Percentiles rank a stretch among this genome's conserved stretches.
phyloP scores from a whole-genome alignment of 169 alveolate species.

The Ichthyophthirius multifiliis region DNA sequence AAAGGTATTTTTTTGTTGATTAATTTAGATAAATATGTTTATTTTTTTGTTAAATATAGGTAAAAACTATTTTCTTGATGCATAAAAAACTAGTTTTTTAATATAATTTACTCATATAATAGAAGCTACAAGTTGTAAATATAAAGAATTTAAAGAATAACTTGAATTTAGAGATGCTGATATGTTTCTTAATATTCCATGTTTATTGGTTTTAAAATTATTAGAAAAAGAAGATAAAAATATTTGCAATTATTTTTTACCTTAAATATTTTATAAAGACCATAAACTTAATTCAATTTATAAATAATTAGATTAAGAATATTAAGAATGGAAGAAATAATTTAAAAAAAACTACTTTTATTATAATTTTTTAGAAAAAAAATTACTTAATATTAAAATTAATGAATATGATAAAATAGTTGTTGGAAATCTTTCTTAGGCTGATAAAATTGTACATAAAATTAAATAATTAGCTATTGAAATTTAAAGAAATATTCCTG shows the following conservation, averaged over 20 bases:
- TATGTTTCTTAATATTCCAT: constrained; percentile 68
- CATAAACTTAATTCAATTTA: constrained; percentile 22
- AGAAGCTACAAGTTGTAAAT: constrained; percentile 59
- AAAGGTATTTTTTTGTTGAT: constrained; percentile 55
- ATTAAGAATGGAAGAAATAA: constrained; percentile 38
- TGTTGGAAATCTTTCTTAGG: constrained; percentile 15
- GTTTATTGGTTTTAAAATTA: constrained; percentile 51
- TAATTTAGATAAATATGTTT: not conserved
- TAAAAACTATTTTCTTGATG: constrained; percentile 52
- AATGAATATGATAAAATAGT: constrained; percentile 22
- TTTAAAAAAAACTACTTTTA: constrained; percentile 42
- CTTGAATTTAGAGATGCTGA: constrained; percentile 71
- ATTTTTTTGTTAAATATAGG: no score
- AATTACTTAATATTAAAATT: constrained; percentile 44
- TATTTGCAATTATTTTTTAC: constrained; percentile 53
- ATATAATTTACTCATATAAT: constrained; percentile 59
- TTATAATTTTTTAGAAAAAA: constrained; percentile 52
- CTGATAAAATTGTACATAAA: constrained; percentile 44
- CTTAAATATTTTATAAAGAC: constrained; percentile 52
- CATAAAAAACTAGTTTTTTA: constrained; percentile 53
- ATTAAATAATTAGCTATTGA: constrained; percentile 60
- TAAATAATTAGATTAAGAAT: constrained; percentile 39
- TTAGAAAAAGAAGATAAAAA: constrained; percentile 66
- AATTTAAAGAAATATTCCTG: constrained; percentile 59
- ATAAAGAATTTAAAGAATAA: constrained; percentile 54